Evolutionary conservation across 495 filamentous ascomycete species (phyloP).

Genomic region (Talaromyces thailandensis): DNA sequence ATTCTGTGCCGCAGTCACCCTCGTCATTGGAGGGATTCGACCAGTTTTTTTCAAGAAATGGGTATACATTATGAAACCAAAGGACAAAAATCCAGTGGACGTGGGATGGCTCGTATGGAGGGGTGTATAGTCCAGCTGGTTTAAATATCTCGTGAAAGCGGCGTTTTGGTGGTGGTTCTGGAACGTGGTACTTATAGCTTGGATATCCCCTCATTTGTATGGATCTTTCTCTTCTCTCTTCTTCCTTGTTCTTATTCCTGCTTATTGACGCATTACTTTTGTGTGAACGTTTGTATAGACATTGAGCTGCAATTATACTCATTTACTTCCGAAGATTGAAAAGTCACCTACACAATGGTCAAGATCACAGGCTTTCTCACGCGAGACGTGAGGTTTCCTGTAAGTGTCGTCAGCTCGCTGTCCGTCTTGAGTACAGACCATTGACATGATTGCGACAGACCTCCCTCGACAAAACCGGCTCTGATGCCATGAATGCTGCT

Average conservation of each 20-base stretch:
- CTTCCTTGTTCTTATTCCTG: neutral
- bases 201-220: constrained; percentile 10
- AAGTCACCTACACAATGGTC: constrained; percentile 41
- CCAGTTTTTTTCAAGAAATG: neutral
- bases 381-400: constrained; percentile 84
- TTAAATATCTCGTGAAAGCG: neutral
- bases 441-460: constrained; percentile 40
- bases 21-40: constrained; percentile 1
- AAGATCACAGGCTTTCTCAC: constrained; percentile 75
- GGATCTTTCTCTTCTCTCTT: neutral
- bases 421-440: neutral
- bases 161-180: neutral
- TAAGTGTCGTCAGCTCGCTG: constrained; percentile 21
- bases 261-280: neutral
- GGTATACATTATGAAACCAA: neutral
- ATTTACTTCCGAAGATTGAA: neutral
- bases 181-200: constrained; percentile 17
- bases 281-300: neutral
- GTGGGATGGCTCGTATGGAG: too few relatives aligned
- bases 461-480: constrained; percentile 88
- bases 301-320: neutral
- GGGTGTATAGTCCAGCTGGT: neutral
- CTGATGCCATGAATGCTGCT: constrained; percentile 94
- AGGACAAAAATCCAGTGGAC: neutral
- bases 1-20: neutral